These are phyloP conservation scores for Candida multigemmis DNA, from an alignment of 805 yeast species.

Conservation along the genomic window DNA sequence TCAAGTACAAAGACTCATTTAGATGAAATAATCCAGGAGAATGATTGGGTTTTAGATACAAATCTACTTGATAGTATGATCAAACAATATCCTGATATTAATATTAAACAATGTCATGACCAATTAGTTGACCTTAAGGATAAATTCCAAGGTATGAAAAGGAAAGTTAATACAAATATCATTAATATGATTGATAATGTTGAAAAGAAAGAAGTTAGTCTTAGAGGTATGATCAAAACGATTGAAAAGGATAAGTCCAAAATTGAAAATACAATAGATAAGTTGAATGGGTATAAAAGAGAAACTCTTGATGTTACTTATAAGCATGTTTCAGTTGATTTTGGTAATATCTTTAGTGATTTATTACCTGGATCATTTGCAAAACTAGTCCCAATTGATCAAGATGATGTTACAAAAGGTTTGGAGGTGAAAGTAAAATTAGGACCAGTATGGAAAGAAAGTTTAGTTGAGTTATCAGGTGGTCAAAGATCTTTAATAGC, in stretches of 20 bases:
- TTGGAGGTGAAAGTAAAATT: conserved; percentile 82
- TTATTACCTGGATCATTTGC: conserved; percentile 86
- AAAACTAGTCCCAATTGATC: conserved; percentile 73
- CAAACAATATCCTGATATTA: conserved; percentile 53
- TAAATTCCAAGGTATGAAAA: conserved; percentile 59
- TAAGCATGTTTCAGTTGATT: conserved; percentile 78
- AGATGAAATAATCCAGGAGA: conserved; percentile 39
- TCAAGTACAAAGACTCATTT: conserved; percentile 27
- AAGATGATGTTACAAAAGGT: conserved; percentile 81
- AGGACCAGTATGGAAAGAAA: conserved; percentile 93
- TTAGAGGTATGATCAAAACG: conserved; percentile 73
- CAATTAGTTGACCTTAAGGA: conserved; percentile 49
- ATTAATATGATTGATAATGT: conserved; percentile 89
- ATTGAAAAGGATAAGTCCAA: conserved; percentile 84
- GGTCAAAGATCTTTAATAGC: conserved; percentile 96
- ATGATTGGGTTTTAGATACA: conserved; percentile 69
- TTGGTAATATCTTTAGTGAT: conserved; percentile 85
- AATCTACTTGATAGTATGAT: conserved; percentile 46
- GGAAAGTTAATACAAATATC: conserved; percentile 76
- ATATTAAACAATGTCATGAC: conserved; percentile 53
- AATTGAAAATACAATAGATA: conserved; percentile 78
- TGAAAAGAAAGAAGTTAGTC: conserved; percentile 73
- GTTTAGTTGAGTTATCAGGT: conserved; percentile 90
- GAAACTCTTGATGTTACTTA: conserved; percentile 79
- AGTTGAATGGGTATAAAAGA: conserved; percentile 76